Base-by-base conservation (phyloP, 345 rosid species). In the Balakata baccata region DNA sequence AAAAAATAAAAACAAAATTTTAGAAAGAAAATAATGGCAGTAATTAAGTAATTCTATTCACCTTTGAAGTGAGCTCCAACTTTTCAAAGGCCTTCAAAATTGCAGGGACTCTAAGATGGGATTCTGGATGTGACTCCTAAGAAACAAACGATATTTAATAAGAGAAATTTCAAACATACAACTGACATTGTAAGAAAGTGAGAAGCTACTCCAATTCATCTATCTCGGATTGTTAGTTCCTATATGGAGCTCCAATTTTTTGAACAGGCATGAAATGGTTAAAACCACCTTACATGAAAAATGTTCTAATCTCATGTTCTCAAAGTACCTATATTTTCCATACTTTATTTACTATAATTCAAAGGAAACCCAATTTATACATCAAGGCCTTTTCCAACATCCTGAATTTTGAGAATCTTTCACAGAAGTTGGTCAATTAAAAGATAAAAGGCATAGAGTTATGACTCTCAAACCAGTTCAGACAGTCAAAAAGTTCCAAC, bases 111-210 rank as follows among this genome's bases (percentile, higher is more conserved):
- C 98, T 92, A 77, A 90, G 85, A 75, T 90, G 89, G 51, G 93
- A 92, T 86, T 94, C 97, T 11, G 97, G 98, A 82, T 94, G 98
- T 22, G 97, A 72, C 80, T 92, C 97, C 97, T 94, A 83, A 62
- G 52, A 49, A 60, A 69, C 9, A 43, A 61, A 43, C 8, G 11
- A 22, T 34, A 16, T 4, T 18, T 5, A 11, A 37, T 23, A 29
- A 5, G 18, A 5, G 8, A 20, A 22, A 18, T 9, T 60, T 11
- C 38, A 13, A 58, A 37, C 29, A 29, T 25, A 38, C 23, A 54
- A 22, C 34, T 23, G 14, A 68, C 59, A 58, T 25, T 51, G 50
- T 3, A 11, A 56, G 74, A 25, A 18, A 76, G 46, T 17, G 50
- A 61, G 66, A 59, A 58, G 39, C 37, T 45, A 59, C 4, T 41